phyloP scores from a whole-genome alignment of 2,329 filamentous ascomycete species.

The Ilyonectria destructans region DNA sequence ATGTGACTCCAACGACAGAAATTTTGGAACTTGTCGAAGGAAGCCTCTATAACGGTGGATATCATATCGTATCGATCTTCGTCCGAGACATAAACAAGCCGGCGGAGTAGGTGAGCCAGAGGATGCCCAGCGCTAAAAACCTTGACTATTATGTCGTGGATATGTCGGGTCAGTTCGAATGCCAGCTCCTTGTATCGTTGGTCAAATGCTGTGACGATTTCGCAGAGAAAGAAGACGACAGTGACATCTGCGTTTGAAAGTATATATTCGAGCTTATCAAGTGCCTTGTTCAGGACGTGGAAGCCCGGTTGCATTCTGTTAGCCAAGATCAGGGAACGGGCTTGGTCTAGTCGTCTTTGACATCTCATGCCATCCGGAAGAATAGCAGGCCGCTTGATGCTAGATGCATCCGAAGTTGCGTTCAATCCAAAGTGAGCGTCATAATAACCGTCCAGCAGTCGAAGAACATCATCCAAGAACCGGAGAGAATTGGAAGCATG shows the following conservation, averaged over 20 bases:
- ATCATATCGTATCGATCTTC: neutral
- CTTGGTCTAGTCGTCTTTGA: neutral
- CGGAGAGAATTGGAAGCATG: neutral
- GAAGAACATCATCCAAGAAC: neutral
- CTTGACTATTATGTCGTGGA: neutral
- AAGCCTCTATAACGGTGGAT: neutral
- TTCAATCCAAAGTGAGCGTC: neutral
- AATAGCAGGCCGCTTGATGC: too few relatives aligned
- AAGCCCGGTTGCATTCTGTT: constrained; percentile 3
- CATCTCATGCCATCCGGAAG: neutral
- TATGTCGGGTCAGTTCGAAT: constrained; percentile 3
- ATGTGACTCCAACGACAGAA: neutral
- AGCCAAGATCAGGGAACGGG: neutral
- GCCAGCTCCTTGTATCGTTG: neutral
- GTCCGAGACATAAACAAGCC: neutral
- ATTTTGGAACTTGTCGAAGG: neutral
- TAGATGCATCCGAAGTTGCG: neutral
- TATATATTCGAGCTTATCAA: neutral
- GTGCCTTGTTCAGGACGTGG: neutral
- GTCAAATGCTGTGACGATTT: constrained; percentile 4
- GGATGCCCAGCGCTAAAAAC: neutral
- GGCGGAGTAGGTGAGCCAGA: neutral
- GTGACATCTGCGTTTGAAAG: neutral
- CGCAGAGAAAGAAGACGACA: constrained; percentile 5
- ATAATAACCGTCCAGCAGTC: constrained; percentile 3